Percentiles rank a stretch among this genome's conserved stretches.
phyloP scores from a whole-genome alignment of 2,329 filamentous ascomycete genomes.

The Trichoderma simmonsii region DNA sequence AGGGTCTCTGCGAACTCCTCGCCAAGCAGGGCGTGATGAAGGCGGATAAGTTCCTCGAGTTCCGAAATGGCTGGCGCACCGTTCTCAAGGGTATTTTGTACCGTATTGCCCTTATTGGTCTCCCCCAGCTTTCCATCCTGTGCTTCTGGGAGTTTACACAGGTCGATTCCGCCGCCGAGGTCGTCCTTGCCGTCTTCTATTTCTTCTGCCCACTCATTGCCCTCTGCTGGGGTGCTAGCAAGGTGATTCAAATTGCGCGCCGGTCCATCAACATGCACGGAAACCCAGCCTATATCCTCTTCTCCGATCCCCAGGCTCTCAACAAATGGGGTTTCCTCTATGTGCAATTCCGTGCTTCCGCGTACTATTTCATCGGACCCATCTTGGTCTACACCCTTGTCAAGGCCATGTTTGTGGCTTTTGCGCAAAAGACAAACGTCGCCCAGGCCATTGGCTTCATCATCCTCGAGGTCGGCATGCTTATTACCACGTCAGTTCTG shows the following conservation, averaged over 20 bases:
- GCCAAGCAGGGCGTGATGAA: slow-evolving; percentile 76
- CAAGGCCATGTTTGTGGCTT: slow-evolving; percentile 84
- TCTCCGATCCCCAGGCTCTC: slow-evolving; percentile 84
- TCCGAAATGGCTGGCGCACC: slow-evolving; percentile 90
- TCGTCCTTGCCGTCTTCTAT: slow-evolving; percentile 86
- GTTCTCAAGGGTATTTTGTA: slow-evolving; percentile 93
- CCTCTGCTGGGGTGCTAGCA: slow-evolving; percentile 80
- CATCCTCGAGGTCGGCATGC: slow-evolving; percentile 73
- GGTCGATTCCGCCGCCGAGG: slow-evolving; percentile 78
- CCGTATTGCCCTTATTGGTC: slow-evolving; percentile 84
- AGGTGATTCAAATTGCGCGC: slow-evolving; percentile 85
- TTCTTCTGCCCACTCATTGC: slow-evolving; percentile 75
- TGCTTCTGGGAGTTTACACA: slow-evolving; percentile 92
- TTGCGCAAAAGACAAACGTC: slow-evolving; percentile 59
- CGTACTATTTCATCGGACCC: slow-evolving; percentile 91
- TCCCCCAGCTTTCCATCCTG: slow-evolving; percentile 84
- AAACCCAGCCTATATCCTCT: slow-evolving; percentile 95
- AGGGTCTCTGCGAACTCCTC: slow-evolving; percentile 70
- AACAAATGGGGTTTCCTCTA: slow-evolving; percentile 99
- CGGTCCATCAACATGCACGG: slow-evolving; percentile 89
- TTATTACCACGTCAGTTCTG: slow-evolving; percentile 75
- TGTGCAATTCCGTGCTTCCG: slow-evolving; percentile 91
- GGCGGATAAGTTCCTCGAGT: slow-evolving; percentile 82
- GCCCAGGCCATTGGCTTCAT: slow-evolving; percentile 83
- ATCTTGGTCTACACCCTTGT: slow-evolving; percentile 74